Evolutionary conservation across 2,329 filamentous ascomycete species (phyloP).

Genomic region (Trichoderma breve): DNA sequence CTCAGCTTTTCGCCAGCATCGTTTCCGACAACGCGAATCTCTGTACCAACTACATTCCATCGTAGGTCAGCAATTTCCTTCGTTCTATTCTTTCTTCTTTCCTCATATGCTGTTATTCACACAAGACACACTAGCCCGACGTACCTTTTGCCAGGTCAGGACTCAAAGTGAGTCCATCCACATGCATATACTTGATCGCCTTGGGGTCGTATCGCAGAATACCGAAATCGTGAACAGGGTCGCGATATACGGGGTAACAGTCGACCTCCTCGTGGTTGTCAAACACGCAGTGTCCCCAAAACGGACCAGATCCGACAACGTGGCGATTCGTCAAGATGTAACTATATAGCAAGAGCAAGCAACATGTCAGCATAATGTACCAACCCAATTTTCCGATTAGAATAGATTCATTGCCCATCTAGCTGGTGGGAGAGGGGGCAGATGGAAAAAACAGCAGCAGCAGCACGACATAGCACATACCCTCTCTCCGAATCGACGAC

Average conservation of each 20-base stretch:
- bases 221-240: slow-evolving; percentile 97
- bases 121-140: slow-evolving; percentile 23
- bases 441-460: slow-evolving; percentile 22
- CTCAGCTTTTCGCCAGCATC: slow-evolving; percentile 98
- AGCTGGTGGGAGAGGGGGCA: background rate
- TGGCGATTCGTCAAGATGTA: slow-evolving; percentile 88
- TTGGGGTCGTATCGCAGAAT: slow-evolving; percentile 95
- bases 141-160: slow-evolving; percentile 76
- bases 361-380: background rate
- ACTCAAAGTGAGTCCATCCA: slow-evolving; percentile 74
- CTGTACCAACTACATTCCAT: slow-evolving; percentile 65
- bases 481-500: slow-evolving; percentile 93
- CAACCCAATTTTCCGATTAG: background rate
- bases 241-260: slow-evolving; percentile 93
- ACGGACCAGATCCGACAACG: slow-evolving; percentile 91
- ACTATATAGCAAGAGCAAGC: slow-evolving; percentile 32
- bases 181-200: slow-evolving; percentile 94
- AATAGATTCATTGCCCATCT: background rate
- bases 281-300: slow-evolving; percentile 98
- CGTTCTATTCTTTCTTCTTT: background rate
- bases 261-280: slow-evolving; percentile 98
- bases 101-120: slow-evolving; percentile 23
- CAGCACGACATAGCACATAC: slow-evolving; percentile 40
- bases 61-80: background rate
- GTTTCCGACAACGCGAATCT: slow-evolving; percentile 97